Base-by-base conservation (phyloP, 768 basidiomycete genomes). In the Myochromella boudieri region DNA sequence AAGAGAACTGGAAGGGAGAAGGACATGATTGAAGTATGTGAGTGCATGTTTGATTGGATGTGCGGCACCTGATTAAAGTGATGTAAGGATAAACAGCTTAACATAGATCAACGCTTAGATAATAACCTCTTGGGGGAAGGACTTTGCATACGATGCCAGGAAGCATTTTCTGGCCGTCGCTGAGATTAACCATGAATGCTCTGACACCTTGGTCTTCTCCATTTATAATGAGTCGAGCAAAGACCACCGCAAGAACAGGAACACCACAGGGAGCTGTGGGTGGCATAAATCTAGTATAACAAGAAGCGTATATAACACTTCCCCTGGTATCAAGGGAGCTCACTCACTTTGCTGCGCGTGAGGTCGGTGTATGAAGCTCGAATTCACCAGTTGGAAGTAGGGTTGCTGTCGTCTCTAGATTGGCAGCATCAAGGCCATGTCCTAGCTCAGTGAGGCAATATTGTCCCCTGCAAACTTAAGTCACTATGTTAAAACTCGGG, bases 401-500 rank as follows among this genome's bases (percentile, higher is more conserved):
- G 0, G 73, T 77, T 11, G 77, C 81, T 7, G 78, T 82, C 4
- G 81, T 82, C 59, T 81, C 78, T 7, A 81, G 69, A 53, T 81
- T 78, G 50, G 76, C 71, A 0, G 78, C 72, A 41, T 81, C 80
- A 15, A 81, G 60, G 7, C 78, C 80, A 48, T 82, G 81, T 1
- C 76, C 78, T 5, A 75, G 69, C 61, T 80, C 80, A 0, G 74
- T 71, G 34, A 79, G 61, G 31, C 77, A 68, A 51, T 72, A 80
- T 38, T 77, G 63, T 2, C 78, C 78, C n/a, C n/a, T n/a, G n/a
- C n/a, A n/a, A n/a, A n/a, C n/a, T n/a, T n/a, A n/a, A n/a, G n/a
- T n/a, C n/a, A n/a, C n/a, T n/a, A n/a, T n/a, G n/a, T n/a, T n/a
- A n/a, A n/a, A n/a, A n/a, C n/a, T n/a, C n/a, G n/a, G n/a, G n/a